Evolutionary conservation across 768 basidiomycete species (phyloP), one percentile per base, ranked within the genome.

Genomic region (Rhizopogon vesiculosus): DNA sequence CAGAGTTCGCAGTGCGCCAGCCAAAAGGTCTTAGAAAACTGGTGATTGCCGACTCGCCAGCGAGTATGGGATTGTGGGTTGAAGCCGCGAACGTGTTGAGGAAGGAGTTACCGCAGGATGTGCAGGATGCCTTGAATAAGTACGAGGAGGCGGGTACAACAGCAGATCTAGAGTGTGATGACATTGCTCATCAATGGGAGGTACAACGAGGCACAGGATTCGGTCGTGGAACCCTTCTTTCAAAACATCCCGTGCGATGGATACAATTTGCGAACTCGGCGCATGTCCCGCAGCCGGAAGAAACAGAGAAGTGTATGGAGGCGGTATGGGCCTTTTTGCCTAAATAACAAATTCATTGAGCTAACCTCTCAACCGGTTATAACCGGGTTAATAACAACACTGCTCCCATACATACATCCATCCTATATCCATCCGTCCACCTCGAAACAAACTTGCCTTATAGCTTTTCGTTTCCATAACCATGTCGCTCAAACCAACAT

Each of bases 21-120:
- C 81, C 82, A 28, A 60, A 53, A 48, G 82, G 83, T 0, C 55
- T 84, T 42, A 70, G 72, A 58, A 74, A 71, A 45, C 71, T 83
- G 44, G 59, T 85, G 42, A 48, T 48, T 22, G 19, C 13, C 9
- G 31, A 19, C 18, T 33, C 31, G 3, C 76, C 79, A 2, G 75
- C 81, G 7, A 72, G 74, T 5, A 75, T 77, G 65, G 55, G 59
- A n/a, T 62, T 81, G 28, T 82, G 76, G 75, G 65, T 71, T 55
- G 64, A 70, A 35, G 67, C 66, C 1, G 59, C 64, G 18, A 63
- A 66, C 2, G 53, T 66, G 31, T 58, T 78, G 56, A 62, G 72
- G 39, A 53, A 58, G 16, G 59, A 62, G 39, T 65, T 83, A n/a
- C 78, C 81, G 2, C 64, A 74, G 56, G 71, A 77, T 2, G 58